Conservation (phyloP, 2,329 filamentous ascomycete genomes). For the Trichoderma endophyticum region DNA sequence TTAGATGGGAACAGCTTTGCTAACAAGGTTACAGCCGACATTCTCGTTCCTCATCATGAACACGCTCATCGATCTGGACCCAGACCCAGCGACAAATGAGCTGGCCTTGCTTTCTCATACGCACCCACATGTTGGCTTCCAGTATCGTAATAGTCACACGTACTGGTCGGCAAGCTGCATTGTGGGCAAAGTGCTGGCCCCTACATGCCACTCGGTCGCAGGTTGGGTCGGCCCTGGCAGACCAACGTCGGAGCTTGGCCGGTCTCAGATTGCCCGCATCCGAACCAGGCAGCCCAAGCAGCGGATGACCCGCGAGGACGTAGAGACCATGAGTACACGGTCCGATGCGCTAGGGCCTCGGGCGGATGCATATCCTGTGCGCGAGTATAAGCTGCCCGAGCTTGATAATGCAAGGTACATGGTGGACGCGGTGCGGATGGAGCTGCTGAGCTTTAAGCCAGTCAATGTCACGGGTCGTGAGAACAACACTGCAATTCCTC, state of each 20-base stretch:
- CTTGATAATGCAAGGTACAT: constrained; percentile 56
- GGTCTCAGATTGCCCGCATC: constrained; percentile 68
- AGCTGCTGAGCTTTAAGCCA: constrained; percentile 60
- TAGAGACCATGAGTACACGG: constrained; percentile 62
- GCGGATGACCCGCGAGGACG: constrained; percentile 55
- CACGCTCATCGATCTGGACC: constrained; percentile 70
- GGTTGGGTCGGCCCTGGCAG: constrained; percentile 74
- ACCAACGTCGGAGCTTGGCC: constrained; percentile 62
- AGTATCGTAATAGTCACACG: constrained; percentile 70
- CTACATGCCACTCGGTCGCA: constrained; percentile 66
- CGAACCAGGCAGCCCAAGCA: constrained; percentile 58
- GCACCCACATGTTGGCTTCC: constrained; percentile 68
- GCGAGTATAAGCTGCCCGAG: constrained; percentile 62
- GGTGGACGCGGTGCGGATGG: constrained; percentile 65
- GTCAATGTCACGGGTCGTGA: constrained; percentile 29
- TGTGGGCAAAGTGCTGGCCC: constrained; percentile 71
- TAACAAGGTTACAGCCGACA: constrained; percentile 41
- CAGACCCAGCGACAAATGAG: constrained; percentile 61
- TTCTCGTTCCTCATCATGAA: constrained; percentile 78
- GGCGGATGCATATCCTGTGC: constrained; percentile 60
- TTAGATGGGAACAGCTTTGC: not conserved
- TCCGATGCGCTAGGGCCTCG: constrained; percentile 67
- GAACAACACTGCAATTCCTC: constrained; percentile 34
- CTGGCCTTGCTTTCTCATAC: constrained; percentile 66
- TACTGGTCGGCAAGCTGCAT: constrained; percentile 73